Evolutionary conservation across 768 basidiomycete genomes (phyloP).

Genomic region (Suillus alpinus): DNA sequence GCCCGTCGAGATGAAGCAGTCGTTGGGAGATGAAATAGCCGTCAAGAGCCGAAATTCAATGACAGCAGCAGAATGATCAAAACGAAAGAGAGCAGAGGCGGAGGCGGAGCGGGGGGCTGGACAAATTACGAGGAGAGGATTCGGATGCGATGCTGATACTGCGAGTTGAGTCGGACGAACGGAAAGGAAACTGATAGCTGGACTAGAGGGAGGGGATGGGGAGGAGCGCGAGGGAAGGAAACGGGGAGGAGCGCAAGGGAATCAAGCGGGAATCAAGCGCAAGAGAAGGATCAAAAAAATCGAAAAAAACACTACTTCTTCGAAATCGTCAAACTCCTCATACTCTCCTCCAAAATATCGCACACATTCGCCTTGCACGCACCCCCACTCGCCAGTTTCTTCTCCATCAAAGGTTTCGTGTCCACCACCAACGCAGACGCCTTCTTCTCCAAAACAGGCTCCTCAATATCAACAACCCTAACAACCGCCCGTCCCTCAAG

Average conservation of each 20-base stretch:
- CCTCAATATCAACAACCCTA: slow-evolving; percentile 73
- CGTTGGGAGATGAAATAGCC: not conserved
- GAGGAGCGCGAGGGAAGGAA: too few relatives aligned
- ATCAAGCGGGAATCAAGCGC: too few relatives aligned
- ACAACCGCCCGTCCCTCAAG: slow-evolving; percentile 83
- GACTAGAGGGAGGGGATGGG: not conserved
- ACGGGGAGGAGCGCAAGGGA: too few relatives aligned
- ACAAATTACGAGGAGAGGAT: not conserved
- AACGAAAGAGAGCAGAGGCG: not conserved
- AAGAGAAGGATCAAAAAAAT: too few relatives aligned
- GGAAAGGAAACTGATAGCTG: not conserved
- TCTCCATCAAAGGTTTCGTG: not conserved
- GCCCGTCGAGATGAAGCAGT: not conserved
- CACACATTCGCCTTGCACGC: slow-evolving; percentile 27
- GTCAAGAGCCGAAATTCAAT: not conserved
- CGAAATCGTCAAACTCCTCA: slow-evolving; percentile 60
- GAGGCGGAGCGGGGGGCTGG: not conserved
- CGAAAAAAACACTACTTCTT: slow-evolving; percentile 38
- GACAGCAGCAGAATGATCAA: not conserved
- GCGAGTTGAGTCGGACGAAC: not conserved
- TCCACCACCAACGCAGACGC: too few relatives aligned
- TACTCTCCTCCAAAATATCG: slow-evolving; percentile 62
- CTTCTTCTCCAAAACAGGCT: not conserved
- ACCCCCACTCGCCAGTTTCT: slow-evolving; percentile 9
- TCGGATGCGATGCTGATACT: not conserved